These are phyloP conservation scores for Tricholoma bakamatsutake DNA, from an alignment of 768 basidiomycete genomes.

Conservation along the genomic window DNA sequence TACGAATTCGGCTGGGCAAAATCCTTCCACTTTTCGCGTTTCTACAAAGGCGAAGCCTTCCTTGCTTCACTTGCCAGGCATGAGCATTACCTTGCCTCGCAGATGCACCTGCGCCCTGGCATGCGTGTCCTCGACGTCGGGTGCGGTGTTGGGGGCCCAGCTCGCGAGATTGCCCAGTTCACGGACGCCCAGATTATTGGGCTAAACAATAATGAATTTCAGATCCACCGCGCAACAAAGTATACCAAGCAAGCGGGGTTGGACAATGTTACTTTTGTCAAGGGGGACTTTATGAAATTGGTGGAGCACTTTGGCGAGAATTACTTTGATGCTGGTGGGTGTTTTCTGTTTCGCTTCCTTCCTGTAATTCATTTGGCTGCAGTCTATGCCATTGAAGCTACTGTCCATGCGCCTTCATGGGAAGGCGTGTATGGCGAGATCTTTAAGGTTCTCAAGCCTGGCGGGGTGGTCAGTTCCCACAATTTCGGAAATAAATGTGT, in stretches of 20 bases:
- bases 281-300: slow-evolving; percentile 97
- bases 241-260: slow-evolving; percentile 78
- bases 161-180: slow-evolving; percentile 91
- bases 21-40: slow-evolving; percentile 96
- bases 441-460: slow-evolving; percentile 90
- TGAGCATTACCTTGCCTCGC: slow-evolving; percentile 92
- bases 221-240: slow-evolving; percentile 77
- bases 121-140: slow-evolving; percentile 98
- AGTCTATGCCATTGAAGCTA: slow-evolving; percentile 98
- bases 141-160: slow-evolving; percentile 97
- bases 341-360: background rate
- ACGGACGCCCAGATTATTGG: slow-evolving; percentile 81
- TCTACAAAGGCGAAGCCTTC: slow-evolving; percentile 87
- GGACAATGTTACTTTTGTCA: slow-evolving; percentile 70
- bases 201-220: slow-evolving; percentile 95
- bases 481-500: background rate
- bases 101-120: slow-evolving; percentile 79
- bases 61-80: slow-evolving; percentile 79
- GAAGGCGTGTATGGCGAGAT: slow-evolving; percentile 96
- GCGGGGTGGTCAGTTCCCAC: slow-evolving; percentile 71
- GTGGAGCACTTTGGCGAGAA: slow-evolving; percentile 87
- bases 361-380: slow-evolving; percentile 2
- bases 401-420: slow-evolving; percentile 92
- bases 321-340: slow-evolving; percentile 87
- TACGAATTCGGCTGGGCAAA: slow-evolving; percentile 93